Evolutionary conservation across 2,329 filamentous ascomycete genomes (phyloP), one percentile per base, ranked within the genome.

Genomic region (Hypoxylon sp.): DNA sequence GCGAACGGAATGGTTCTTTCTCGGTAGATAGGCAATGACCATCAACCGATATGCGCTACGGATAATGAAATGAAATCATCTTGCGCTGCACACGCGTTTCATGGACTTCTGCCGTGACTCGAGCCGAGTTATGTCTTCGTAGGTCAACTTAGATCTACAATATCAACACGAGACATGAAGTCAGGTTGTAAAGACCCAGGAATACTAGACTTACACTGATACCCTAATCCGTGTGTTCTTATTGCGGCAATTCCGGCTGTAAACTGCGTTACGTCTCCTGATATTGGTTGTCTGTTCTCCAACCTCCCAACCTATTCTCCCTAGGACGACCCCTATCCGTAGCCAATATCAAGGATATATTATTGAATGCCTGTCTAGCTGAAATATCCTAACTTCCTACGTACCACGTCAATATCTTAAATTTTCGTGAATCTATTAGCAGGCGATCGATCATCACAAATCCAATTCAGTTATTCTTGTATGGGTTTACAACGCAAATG

Each of bases 1-100:
- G 85, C 84, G 84, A 87, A 86, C 82, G 84, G 83, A 81, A 82
- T 81, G 82, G 84, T 84, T 84, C 84, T 83, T 86, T 81, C 80
- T 84, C 83, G 82, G 82, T 68, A 72, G 74, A 67, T 71, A 74
- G 74, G 69, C 67, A 72, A 71, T 79, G 79, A 77, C 78, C 72
- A 72, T 72, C 80, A 80, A 81, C 80, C 80, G 77, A 80, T 78
- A 79, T 80, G 79, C 79, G 77, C 82, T 79, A 80, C 80, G 81
- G 78, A 83, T 80, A 82, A 79, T 80, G 79, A 69, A 79, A 77
- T 82, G 79, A 82, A 80, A 81, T 80, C 77, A 82, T 68, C 32
- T 68, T 69, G 72, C 71, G 70, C 72, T 62, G 53, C 67, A 31
- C 35, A 59, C 42, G 57, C n/a, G 27, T 19, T 31, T 37, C 27